These are phyloP conservation scores for Raddia guianensis DNA, from an alignment of 176 grass and related monocot species.

Conservation along the genomic window DNA sequence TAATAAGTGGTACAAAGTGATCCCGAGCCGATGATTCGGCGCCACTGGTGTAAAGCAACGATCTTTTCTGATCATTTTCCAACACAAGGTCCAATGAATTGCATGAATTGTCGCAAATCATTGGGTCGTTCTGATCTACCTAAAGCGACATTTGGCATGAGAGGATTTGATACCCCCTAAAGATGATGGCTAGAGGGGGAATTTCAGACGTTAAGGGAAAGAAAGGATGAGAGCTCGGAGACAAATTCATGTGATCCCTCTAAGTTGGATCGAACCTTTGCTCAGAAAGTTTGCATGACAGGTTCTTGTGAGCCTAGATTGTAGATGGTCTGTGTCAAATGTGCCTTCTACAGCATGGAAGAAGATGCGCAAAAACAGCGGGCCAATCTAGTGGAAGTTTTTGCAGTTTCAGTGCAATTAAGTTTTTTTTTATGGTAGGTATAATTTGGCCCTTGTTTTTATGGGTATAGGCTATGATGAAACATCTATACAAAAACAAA, in stretches of 20 bases:
- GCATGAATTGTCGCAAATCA: slow-evolving; percentile 55
- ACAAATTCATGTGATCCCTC: slow-evolving; percentile 47
- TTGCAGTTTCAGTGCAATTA: background rate
- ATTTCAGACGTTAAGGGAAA: slow-evolving; percentile 52
- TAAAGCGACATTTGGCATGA: slow-evolving; percentile 31
- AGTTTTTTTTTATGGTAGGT: background rate
- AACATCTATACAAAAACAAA: slow-evolving; percentile 17
- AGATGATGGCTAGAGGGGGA: slow-evolving; percentile 35
- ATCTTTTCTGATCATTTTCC: slow-evolving; percentile 29
- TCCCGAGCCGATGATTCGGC: background rate
- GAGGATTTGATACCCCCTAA: slow-evolving; percentile 45
- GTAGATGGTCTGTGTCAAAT: slow-evolving; percentile 29
- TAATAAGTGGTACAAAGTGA: slow-evolving; percentile 27
- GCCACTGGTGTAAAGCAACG: slow-evolving; percentile 34
- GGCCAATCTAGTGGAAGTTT: background rate
- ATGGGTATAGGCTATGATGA: slow-evolving; percentile 3
- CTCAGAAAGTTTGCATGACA: slow-evolving; percentile 1
- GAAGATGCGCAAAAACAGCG: background rate
- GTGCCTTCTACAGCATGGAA: background rate
- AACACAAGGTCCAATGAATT: slow-evolving; percentile 46
- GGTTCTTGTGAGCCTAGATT: slow-evolving; percentile 22
- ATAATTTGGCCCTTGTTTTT: background rate
- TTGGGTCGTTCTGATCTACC: slow-evolving; percentile 53
- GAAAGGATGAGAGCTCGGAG: slow-evolving; percentile 57
- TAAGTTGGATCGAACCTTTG: slow-evolving; percentile 40